Evolutionary conservation across 2,329 filamentous ascomycete species (phyloP), one percentile per base, ranked within the genome.

Genomic region (Stagonosporopsis tanaceti): DNA sequence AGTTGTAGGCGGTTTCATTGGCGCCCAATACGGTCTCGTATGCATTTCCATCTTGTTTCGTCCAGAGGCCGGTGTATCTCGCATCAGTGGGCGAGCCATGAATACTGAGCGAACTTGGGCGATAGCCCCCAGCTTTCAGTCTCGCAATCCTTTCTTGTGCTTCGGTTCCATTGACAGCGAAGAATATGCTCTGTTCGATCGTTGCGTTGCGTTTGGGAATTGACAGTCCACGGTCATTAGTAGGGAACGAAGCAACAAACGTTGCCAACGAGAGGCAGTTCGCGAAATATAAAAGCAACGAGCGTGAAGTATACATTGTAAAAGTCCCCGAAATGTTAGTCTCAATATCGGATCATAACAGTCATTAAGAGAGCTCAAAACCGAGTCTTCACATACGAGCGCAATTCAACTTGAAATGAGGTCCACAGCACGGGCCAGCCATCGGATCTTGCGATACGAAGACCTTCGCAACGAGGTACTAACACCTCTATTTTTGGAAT

Each of bases 21-120:
- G 59, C 66, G 9, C 57, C 56, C 5, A 60, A 22, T 2, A 66
- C 63, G 7, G 63, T 64, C 24, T 63, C 65, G 27, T 61, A 66
- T 40, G 41, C 32, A 14, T 48, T 47, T 38, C 64, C 63, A 15
- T 58, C 41, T 11, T 59, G 45, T 47, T 61, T 62, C 3, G 53
- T 62, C 66, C 64, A 67, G 51, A 67, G 58, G 4, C 64, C 66
- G 6, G 64, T 62, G 14, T 64, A 66, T 42, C 59, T 58, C 6
- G 53, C 61, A 28, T 64, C 44, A 24, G 56, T 41, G 17, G 60
- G 57, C 6, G 51, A 48, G 22, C 66, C 66, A 22, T 61, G 57
- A 14, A 65, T 51, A 22, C 39, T 68, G 14, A 68, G 39, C 1
- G 66, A 66, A 5, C 47, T 58, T 14, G 62, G 53, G 9, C 53